Evolutionary conservation across 768 basidiomycete species (phyloP).

Genomic region (Panaeolus cyanescens): DNA sequence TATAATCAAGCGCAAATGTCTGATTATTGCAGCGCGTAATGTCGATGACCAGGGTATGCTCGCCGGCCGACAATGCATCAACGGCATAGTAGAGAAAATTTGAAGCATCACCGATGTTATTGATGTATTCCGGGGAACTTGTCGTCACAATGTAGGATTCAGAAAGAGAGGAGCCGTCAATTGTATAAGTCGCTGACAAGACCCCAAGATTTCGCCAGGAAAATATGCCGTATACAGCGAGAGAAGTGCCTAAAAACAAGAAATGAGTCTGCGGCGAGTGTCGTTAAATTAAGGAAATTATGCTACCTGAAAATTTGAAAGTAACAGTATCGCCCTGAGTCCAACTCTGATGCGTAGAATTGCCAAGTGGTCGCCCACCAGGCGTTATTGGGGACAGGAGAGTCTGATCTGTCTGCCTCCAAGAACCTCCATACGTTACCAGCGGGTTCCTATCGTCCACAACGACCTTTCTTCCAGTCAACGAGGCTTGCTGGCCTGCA

Average conservation of each 20-base stretch:
- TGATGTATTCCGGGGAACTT: conserved; percentile 10
- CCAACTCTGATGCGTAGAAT: conserved; percentile 18
- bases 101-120: conserved; percentile 7
- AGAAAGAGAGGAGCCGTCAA: conserved; percentile 13
- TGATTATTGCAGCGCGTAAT: conserved; percentile 15
- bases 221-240: conserved; percentile 17
- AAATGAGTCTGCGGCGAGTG: background rate
- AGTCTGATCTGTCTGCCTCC: conserved; percentile 4
- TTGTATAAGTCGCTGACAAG: conserved; percentile 10
- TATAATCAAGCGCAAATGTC: conserved; percentile 17
- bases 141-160: conserved; percentile 11
- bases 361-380: conserved; percentile 15
- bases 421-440: conserved; percentile 11
- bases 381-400: conserved; percentile 1
- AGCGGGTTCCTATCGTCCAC: conserved; percentile 16
- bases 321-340: conserved; percentile 17
- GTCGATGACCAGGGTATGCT: conserved; percentile 17
- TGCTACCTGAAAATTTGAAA: conserved; percentile 20
- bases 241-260: conserved; percentile 12
- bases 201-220: conserved; percentile 12
- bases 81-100: conserved; percentile 13
- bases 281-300: background rate
- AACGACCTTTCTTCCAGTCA: conserved; percentile 11
- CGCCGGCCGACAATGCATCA: conserved; percentile 10
- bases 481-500: conserved; percentile 14